phyloP scores from a whole-genome alignment of 352 stramenopile species.

The Phytophthora brassicae region DNA sequence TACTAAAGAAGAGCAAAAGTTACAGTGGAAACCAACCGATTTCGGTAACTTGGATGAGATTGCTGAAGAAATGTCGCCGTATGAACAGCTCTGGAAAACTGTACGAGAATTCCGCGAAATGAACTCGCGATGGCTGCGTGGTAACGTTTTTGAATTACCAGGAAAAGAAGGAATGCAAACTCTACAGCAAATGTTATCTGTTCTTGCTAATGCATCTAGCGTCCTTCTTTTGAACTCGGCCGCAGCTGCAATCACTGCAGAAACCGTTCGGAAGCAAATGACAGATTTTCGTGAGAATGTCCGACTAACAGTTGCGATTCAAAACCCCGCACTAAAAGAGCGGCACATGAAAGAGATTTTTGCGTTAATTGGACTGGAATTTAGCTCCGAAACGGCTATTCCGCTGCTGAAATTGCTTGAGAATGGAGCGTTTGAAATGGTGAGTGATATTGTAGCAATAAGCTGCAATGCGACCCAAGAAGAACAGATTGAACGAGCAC shows the following conservation, averaged over 20 bases:
- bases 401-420: constrained; percentile 77
- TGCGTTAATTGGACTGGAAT: constrained; percentile 43
- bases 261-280: constrained; percentile 82
- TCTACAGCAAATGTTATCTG: constrained; percentile 59
- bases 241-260: constrained; percentile 59
- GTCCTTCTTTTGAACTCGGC: constrained; percentile 56
- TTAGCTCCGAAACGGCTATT: constrained; percentile 53
- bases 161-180: constrained; percentile 46
- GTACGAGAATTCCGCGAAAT: constrained; percentile 76
- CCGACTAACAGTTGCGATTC: constrained; percentile 61
- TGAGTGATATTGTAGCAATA: constrained; percentile 56
- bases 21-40: constrained; percentile 71
- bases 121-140: constrained; percentile 59
- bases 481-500: constrained; percentile 54
- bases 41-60: constrained; percentile 79
- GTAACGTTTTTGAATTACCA: constrained; percentile 71
- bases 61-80: constrained; percentile 69
- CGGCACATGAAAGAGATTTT: constrained; percentile 67
- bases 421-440: constrained; percentile 59
- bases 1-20: constrained; percentile 57
- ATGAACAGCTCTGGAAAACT: constrained; percentile 76
- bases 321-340: constrained; percentile 68
- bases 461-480: constrained; percentile 69
- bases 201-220: constrained; percentile 57
- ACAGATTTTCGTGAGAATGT: constrained; percentile 71